phyloP scores from a whole-genome alignment of 306 rosid species.

The Benincasa hispida region DNA sequence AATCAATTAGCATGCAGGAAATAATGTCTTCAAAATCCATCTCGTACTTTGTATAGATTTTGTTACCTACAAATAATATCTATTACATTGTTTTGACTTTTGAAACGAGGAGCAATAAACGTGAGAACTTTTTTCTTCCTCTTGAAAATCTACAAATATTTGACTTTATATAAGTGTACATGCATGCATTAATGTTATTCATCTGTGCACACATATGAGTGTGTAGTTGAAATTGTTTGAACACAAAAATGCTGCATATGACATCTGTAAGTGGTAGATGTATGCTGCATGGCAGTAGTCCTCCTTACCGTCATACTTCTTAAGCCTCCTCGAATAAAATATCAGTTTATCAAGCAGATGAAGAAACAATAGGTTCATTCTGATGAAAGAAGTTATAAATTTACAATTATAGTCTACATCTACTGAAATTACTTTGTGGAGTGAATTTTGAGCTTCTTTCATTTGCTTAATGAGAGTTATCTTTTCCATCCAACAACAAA shows the following conservation, averaged over 20 bases:
- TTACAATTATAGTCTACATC: background rate
- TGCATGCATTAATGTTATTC: background rate
- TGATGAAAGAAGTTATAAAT: background rate
- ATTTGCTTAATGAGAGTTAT: background rate
- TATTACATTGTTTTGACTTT: background rate
- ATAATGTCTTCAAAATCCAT: background rate
- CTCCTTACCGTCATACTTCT: background rate
- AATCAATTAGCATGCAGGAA: too few relatives aligned
- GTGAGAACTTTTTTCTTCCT: background rate
- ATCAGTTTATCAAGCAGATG: background rate
- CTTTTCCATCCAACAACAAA: background rate
- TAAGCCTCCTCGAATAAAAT: background rate
- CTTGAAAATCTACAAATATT: background rate
- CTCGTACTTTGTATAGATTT: background rate
- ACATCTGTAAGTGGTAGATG: background rate
- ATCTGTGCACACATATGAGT: background rate
- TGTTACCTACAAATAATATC: background rate
- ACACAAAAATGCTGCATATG: background rate
- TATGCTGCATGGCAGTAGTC: background rate
- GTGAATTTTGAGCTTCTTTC: background rate
- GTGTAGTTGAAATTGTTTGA: background rate
- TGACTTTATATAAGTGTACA: background rate
- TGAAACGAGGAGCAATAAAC: background rate
- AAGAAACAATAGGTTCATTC: background rate
- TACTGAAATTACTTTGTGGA: background rate